phyloP scores from a whole-genome alignment of 2,329 filamentous ascomycete species.

The Claviceps digitariae region DNA sequence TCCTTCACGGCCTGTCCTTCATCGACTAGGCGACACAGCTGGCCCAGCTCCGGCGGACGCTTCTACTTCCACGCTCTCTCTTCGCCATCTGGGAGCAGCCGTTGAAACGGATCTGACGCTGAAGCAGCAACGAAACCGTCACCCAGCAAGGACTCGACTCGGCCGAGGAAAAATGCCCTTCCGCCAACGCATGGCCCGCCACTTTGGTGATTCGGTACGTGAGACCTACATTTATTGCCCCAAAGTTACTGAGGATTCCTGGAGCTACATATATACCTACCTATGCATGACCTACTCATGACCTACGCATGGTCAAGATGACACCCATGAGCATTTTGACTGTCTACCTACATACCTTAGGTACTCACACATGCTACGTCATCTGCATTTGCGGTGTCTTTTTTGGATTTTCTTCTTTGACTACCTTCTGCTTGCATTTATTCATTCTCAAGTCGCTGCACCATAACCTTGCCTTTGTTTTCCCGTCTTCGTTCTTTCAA shows the following conservation, averaged over 20 bases:
- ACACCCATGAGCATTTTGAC: not conserved
- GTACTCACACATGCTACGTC: not conserved
- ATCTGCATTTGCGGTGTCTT: not conserved
- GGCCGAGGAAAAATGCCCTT: slow-evolving; percentile 19
- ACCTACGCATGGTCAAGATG: not conserved
- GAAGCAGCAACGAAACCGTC: not conserved
- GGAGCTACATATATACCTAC: too few relatives aligned
- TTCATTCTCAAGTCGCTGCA: too few relatives aligned
- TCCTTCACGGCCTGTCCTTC: slow-evolving; percentile 5
- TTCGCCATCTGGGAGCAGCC: not conserved
- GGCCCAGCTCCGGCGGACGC: slow-evolving; percentile 4
- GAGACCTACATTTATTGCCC: not conserved
- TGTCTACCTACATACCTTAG: not conserved
- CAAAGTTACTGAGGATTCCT: not conserved
- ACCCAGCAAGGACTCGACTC: not conserved
- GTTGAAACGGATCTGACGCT: not conserved
- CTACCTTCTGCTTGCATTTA: not conserved
- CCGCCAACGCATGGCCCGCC: slow-evolving; percentile 30
- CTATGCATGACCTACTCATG: too few relatives aligned
- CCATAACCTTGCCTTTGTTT: too few relatives aligned
- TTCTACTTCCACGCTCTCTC: slow-evolving; percentile 2
- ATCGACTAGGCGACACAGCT: slow-evolving; percentile 4
- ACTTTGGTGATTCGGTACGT: slow-evolving; percentile 34
- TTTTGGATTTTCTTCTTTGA: not conserved
- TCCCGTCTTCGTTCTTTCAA: not conserved